Evolutionary conservation across 768 basidiomycete species (phyloP).

Genomic region (Mrakia gelida): DNA sequence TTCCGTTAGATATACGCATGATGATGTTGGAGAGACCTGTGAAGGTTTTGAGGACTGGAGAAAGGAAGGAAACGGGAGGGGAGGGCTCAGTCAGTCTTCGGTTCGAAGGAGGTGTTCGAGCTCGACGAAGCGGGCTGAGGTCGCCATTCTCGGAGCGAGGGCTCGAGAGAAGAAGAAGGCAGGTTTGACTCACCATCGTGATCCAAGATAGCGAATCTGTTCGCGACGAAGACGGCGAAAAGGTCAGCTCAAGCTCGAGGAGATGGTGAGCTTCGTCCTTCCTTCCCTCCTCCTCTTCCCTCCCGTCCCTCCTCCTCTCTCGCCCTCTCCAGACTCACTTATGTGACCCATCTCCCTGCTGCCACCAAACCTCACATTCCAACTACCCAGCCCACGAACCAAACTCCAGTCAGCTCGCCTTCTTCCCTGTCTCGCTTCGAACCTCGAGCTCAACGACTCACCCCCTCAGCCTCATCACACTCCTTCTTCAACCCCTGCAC

Average conservation of each 20-base stretch:
- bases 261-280: too few relatives aligned
- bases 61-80: too few relatives aligned
- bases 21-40: conserved; percentile 30
- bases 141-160: too few relatives aligned
- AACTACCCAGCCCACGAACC: neutral
- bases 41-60: conserved; percentile 30
- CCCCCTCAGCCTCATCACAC: conserved; percentile 6
- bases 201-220: conserved; percentile 28
- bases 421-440: neutral
- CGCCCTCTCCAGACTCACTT: neutral
- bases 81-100: too few relatives aligned
- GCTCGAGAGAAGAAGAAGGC: too few relatives aligned
- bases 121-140: too few relatives aligned
- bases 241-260: too few relatives aligned
- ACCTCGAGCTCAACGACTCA: neutral
- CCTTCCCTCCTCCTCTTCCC: neutral
- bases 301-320: neutral
- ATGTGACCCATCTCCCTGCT: conserved; percentile 21
- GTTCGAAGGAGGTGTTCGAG: too few relatives aligned
- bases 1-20: conserved; percentile 23
- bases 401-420: neutral
- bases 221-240: too few relatives aligned
- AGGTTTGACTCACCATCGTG: neutral
- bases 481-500: conserved; percentile 4
- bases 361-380: conserved; percentile 28